Conservation (phyloP, 2,329 filamentous ascomycete species). For the Volutella citrinella region DNA sequence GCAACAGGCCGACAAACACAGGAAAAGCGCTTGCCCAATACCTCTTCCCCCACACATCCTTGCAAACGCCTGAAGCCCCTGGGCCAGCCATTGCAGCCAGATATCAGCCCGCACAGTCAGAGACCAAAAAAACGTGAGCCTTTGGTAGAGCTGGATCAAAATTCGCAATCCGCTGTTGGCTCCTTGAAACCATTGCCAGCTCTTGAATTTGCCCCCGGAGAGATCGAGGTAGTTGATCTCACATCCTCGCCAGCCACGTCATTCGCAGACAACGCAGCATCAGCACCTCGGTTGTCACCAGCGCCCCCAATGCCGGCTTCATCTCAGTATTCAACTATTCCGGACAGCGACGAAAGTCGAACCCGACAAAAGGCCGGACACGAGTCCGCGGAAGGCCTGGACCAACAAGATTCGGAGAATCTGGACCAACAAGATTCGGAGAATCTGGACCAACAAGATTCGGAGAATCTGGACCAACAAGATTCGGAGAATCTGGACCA, state of each 20-base stretch:
- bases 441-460: too few relatives aligned
- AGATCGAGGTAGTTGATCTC: constrained; percentile 10
- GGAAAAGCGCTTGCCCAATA: too few relatives aligned
- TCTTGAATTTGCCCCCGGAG: neutral
- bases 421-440: too few relatives aligned
- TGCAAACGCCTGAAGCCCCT: too few relatives aligned
- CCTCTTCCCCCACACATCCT: too few relatives aligned
- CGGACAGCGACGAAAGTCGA: too few relatives aligned
- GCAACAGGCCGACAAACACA: constrained; percentile 13
- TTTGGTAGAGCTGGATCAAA: constrained; percentile 21
- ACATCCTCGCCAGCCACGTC: constrained; percentile 12
- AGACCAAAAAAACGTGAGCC: constrained; percentile 13
- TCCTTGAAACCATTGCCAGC: neutral
- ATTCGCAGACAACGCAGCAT: constrained; percentile 5
- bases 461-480: too few relatives aligned
- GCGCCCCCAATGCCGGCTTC: constrained; percentile 1
- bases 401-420: too few relatives aligned
- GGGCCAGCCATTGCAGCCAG: too few relatives aligned
- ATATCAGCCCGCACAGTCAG: too few relatives aligned
- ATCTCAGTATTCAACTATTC: neutral
- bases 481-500: neutral
- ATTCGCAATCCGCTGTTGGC: constrained; percentile 14
- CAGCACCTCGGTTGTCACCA: constrained; percentile 3
- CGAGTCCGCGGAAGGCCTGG: too few relatives aligned
- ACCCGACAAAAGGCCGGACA: too few relatives aligned